Base-by-base conservation (phyloP, 768 basidiomycete genomes). In the Tulasnella sp. region DNA sequence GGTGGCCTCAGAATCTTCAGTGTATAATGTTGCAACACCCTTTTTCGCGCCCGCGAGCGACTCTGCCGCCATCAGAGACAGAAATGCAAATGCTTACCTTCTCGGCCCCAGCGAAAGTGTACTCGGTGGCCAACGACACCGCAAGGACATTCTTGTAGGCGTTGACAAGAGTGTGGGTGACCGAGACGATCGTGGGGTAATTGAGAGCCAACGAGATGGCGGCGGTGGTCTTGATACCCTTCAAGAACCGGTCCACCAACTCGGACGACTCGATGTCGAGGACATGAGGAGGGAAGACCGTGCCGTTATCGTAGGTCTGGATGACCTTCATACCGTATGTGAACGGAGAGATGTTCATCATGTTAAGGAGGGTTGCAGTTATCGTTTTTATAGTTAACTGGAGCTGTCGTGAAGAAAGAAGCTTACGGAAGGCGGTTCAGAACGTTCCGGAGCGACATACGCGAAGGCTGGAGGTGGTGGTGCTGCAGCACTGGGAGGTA, bases 321-420 rank as follows among this genome's bases (percentile, higher is more conserved):
- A 96, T 89, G 79, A 99, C 96, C 72, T 90, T 92, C 97, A 99
- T 98, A 82, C 97, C 97, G 87, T 97, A 99, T 64, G 97, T 98
- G 91, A 98, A 97, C 79, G 95, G 95, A 68, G 97, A 99, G 84
- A 99, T 98, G 89, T 96, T 96, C 82, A 99, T 85, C 97, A 99
- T 97, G 93, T 99, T 99, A 80, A 99, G 88, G 80, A 99, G 89
- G 78, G 96, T 96, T 72, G 97, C 97, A n/a, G n/a, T n/a, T n/a
- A n/a, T n/a, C n/a, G n/a, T n/a, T n/a, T n/a, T n/a, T n/a, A n/a
- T n/a, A n/a, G n/a, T n/a, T n/a, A n/a, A n/a, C n/a, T n/a, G n/a
- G n/a, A n/a, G n/a, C n/a, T n/a, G n/a, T 39, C 6, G 39, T 39
- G 12, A 12, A 39, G 12, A 39, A 39, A 6, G 39, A 12, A 5